Base-by-base conservation (phyloP, 768 basidiomycete genomes). In the Lentinula lateritia region DNA sequence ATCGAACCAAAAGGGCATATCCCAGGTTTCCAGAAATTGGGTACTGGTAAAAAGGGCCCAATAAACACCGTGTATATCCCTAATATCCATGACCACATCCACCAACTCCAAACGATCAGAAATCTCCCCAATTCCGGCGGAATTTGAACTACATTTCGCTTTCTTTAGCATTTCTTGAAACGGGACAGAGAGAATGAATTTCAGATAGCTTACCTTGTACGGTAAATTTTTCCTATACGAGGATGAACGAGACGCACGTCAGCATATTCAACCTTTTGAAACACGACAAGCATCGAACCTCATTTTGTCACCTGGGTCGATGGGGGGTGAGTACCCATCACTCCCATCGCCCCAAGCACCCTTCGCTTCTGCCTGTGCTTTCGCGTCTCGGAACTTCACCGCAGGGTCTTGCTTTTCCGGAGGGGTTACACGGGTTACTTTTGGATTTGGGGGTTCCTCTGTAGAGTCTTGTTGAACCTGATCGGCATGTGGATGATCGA, bases 91-190 rank as follows among this genome's bases (percentile, higher is more conserved):
- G 46, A 48, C 46, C 46, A n/a, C 18, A 43, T n/a, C 42, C 42
- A 43, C 42, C 13, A 16, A 43, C 42, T 43, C 20, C 46, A 52
- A n/a, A 36, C 39, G 61, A 58, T 80, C 68, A 93, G 73, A 93
- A 94, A 72, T 94, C 92, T 46, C 90, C 90, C 91, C 92, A 94
- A 66, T 77, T 91, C 61, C 90, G 84, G 56, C 86, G 85, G 84
- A 94, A 93, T 75, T 93, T 94, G 74, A 93, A 93, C 92, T 93
- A 85, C 74, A 89, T 80, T 48, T 82, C 83, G 63, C 75, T 2
- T 28, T 76, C 83, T 85, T 50, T 66, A 35, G 73, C 23, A 42
- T 66, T 73, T 72, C 72, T 75, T 56, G 69, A 62, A 58, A 61
- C 48, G 62, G 52, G 55, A 50, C 60, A 38, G 50, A 64, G 6